Evolutionary conservation across 257 asterid genomes (phyloP).

Genomic region (Forsythia suspensa): DNA sequence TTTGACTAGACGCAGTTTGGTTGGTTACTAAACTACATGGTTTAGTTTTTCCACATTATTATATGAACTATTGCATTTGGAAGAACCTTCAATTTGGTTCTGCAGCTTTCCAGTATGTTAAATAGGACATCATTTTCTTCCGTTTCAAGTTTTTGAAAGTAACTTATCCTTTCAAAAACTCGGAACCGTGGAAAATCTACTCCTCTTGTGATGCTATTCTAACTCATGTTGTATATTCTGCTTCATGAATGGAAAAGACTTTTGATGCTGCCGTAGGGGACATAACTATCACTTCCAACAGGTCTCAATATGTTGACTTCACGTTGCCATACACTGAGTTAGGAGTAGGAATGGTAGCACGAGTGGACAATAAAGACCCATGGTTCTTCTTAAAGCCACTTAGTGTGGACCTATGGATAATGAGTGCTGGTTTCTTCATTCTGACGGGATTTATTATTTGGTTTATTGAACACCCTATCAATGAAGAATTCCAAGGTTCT

Average conservation of each 20-base stretch:
- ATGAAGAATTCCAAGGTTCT: constrained; percentile 46
- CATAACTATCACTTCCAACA: constrained; percentile 31
- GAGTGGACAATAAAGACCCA: constrained; percentile 21
- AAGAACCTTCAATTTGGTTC: background rate
- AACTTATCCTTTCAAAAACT: too few relatives aligned
- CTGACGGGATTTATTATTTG: constrained; percentile 40
- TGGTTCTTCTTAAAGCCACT: constrained; percentile 55
- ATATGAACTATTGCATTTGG: background rate
- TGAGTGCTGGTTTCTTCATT: constrained; percentile 27
- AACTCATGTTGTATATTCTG: constrained; percentile 11
- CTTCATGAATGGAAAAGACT: constrained; percentile 20
- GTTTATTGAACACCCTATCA: constrained; percentile 43
- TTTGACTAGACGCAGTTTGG: background rate
- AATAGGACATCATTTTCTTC: background rate
- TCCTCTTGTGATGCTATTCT: background rate
- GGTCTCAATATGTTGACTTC: constrained; percentile 48
- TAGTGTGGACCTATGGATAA: constrained; percentile 32
- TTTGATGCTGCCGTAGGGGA: constrained; percentile 51
- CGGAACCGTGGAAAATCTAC: background rate
- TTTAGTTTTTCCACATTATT: background rate
- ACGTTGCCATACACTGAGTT: constrained; percentile 44
- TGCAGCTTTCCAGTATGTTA: background rate
- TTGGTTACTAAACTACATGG: background rate
- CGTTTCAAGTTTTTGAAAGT: background rate
- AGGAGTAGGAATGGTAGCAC: constrained; percentile 35